phyloP scores from a whole-genome alignment of 208 protist species.

The Acanthamoeba triangularis region DNA sequence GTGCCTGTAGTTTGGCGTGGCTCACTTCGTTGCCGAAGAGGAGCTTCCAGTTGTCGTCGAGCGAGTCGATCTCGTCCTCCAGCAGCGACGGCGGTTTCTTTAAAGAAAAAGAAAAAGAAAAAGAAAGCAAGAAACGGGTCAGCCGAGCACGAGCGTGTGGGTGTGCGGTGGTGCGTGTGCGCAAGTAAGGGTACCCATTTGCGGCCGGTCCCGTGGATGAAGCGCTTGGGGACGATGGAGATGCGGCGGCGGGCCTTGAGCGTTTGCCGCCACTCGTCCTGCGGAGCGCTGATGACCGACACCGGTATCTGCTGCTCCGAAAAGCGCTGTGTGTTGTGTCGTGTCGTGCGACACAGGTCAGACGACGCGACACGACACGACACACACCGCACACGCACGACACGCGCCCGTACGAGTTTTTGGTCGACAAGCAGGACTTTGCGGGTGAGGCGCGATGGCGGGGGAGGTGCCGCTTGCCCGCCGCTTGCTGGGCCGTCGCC shows the following conservation, averaged over 20 bases:
- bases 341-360: too few relatives aligned
- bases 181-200: background rate
- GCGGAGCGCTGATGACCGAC: background rate
- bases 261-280: background rate
- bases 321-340: too few relatives aligned
- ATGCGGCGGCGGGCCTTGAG: background rate
- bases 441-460: background rate
- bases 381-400: too few relatives aligned
- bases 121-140: too few relatives aligned
- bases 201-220: background rate
- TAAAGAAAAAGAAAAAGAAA: background rate
- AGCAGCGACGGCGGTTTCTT: conserved; percentile 20
- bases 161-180: background rate
- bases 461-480: background rate
- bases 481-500: background rate
- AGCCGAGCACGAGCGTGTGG: too few relatives aligned
- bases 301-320: background rate
- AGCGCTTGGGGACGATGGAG: background rate
- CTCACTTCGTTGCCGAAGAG: background rate
- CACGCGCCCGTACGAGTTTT: too few relatives aligned
- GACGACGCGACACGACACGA: too few relatives aligned
- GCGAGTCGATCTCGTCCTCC: conserved; percentile 3
- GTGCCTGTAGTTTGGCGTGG: background rate
- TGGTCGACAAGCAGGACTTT: background rate
- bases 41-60: conserved; percentile 31